Evolutionary conservation across 495 filamentous ascomycete genomes (phyloP), one percentile per base, ranked within the genome.

Genomic region (Corynascus novoguineensis): DNA sequence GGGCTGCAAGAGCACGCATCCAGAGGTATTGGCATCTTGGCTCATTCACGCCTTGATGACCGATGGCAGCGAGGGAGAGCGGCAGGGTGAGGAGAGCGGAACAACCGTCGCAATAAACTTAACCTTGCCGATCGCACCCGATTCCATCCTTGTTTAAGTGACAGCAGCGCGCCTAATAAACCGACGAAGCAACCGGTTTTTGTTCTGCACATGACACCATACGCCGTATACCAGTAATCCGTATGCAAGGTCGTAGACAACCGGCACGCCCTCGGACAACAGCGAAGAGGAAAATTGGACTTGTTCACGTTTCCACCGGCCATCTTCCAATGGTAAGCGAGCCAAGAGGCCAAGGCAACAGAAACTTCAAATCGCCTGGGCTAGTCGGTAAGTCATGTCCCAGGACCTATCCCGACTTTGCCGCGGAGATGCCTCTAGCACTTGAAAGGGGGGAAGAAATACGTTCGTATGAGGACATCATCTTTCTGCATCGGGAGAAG

Each of bases 381-480:
- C 29, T 28, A 9, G 4, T 9, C 11, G 14, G 14, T 17, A 8
- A 41, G n/a, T 28, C n/a, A n/a, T n/a, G n/a, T n/a, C n/a, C n/a
- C n/a, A n/a, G n/a, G n/a, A n/a, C n/a, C 42, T 15, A 21, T 50
- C 47, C 47, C 29, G 28, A 35, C 19, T 22, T 24, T 24, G 10
- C 47, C 47, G 47, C 47, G 47, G 47, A 50, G 47, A 50, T 50
- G 31, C n/a, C n/a, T n/a, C n/a, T n/a, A n/a, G n/a, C n/a, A n/a
- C n/a, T 32, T 32, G 31, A 11, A 5, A 11, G 31, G 31, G 31
- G 31, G 31, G 31, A 32, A 32, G 31, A 5, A 32, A 32, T 11
- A 32, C 5, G 31, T 32, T n/a, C n/a, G n/a, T n/a, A n/a, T n/a
- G n/a, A n/a, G n/a, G n/a, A n/a, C n/a, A n/a, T n/a, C n/a, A n/a